Conservation (phyloP, 2,329 filamentous ascomycete genomes). For the Talaromyces sp. region DNA sequence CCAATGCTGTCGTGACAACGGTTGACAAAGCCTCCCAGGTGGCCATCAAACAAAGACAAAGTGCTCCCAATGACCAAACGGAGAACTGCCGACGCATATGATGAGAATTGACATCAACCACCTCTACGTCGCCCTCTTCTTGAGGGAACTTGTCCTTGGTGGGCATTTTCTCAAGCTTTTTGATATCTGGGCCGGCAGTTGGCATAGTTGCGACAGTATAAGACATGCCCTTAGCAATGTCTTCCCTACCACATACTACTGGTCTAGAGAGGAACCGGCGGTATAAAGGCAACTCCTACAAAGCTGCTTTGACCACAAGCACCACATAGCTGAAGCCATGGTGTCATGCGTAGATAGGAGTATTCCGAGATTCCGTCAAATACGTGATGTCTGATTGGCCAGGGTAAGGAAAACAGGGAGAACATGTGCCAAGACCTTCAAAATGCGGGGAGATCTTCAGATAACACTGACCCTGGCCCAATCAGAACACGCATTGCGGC, state of each 20-base stretch:
- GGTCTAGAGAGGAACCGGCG: neutral
- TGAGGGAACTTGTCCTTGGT: neutral
- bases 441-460: neutral
- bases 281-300: neutral
- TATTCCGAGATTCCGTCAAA: neutral
- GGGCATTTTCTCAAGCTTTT: neutral
- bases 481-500: neutral
- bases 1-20: neutral
- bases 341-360: neutral
- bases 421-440: neutral
- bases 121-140: neutral
- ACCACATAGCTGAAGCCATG: neutral
- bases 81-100: neutral
- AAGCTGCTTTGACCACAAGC: neutral
- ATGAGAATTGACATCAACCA: neutral
- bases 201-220: neutral
- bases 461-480: neutral
- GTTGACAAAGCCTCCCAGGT: neutral
- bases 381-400: neutral
- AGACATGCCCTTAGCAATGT: neutral
- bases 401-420: neutral
- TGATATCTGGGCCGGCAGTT: neutral
- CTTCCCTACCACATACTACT: neutral
- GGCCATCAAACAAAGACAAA: neutral
- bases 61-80: neutral